A percentile compares a stretch with the other conserved stretches of the same genome.
These are phyloP conservation scores for Penicillium sp. DNA, from an alignment of 2,329 filamentous ascomycete species.

Conservation along the genomic window DNA sequence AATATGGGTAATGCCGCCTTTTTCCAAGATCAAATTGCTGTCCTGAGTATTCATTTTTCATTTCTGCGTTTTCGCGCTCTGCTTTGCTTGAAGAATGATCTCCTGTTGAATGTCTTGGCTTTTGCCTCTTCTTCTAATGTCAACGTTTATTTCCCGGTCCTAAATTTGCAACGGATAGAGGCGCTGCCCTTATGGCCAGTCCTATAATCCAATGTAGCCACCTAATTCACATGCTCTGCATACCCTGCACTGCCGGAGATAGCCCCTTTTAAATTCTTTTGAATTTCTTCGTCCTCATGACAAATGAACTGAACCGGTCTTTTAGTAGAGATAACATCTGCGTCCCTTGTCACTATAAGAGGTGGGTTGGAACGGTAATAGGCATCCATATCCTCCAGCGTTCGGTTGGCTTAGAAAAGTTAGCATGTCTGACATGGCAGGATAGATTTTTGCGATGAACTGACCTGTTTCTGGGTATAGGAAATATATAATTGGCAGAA, in stretches of 20 bases:
- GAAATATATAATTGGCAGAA: conserved; percentile 54
- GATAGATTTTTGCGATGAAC: not conserved
- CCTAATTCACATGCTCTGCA: conserved; percentile 11
- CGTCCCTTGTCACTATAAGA: conserved; percentile 54
- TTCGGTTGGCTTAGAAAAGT: conserved; percentile 25
- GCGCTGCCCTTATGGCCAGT: too few species aligned
- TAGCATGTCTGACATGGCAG: not conserved
- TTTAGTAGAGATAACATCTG: conserved; percentile 48
- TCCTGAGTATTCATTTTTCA: too few species aligned
- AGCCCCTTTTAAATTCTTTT: conserved; percentile 22
- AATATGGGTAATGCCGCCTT: too few species aligned
- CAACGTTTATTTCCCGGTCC: too few species aligned
- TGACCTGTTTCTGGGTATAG: conserved; percentile 40
- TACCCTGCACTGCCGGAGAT: not conserved
- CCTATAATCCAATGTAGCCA: not conserved
- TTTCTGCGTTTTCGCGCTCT: too few species aligned
- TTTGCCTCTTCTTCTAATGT: too few species aligned
- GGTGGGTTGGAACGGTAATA: conserved; percentile 44
- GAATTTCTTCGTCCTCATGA: conserved; percentile 46
- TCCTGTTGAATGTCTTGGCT: too few species aligned
- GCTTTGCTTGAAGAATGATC: too few species aligned
- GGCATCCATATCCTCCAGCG: conserved; percentile 41
- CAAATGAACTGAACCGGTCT: conserved; percentile 55
- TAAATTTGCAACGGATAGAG: too few species aligned
- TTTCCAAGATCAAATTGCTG: too few species aligned